Evolutionary conservation across 139 green algal genomes (phyloP).

Genomic region (Gonium pectorale): DNA sequence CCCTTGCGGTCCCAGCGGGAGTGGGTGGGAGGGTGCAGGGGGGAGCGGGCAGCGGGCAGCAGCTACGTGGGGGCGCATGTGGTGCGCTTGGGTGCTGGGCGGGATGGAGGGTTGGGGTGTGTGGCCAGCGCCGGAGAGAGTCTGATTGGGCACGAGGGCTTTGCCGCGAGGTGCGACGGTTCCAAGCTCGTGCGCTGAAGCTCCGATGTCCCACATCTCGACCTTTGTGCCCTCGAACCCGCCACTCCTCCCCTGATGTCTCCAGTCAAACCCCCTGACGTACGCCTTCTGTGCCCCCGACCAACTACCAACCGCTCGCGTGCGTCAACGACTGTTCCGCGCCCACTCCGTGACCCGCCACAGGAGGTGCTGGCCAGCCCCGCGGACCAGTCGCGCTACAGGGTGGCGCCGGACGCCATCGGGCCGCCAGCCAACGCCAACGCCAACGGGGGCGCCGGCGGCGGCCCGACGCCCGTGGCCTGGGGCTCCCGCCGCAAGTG

Average conservation of each 20-base stretch:
- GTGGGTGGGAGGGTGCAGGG: not conserved
- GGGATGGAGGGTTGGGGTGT: too few species aligned
- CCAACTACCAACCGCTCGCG: not conserved
- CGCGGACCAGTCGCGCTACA: not conserved
- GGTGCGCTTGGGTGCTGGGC: too few species aligned
- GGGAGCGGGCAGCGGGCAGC: not conserved
- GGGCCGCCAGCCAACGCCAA: too few species aligned
- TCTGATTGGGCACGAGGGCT: too few species aligned
- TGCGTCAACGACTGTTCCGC: not conserved
- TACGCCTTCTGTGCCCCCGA: not conserved
- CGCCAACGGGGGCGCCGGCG: too few species aligned
- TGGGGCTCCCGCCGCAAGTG: not conserved
- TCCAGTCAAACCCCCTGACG: not conserved
- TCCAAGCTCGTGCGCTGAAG: too few species aligned
- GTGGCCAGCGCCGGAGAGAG: too few species aligned
- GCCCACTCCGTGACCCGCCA: not conserved
- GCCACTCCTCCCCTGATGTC: not conserved
- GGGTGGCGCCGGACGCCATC: not conserved
- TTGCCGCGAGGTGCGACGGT: too few species aligned
- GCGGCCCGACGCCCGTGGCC: not conserved
- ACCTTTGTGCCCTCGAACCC: not conserved
- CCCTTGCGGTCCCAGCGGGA: not conserved
- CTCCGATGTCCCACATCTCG: not conserved
- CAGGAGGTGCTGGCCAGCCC: conserved; percentile 35
- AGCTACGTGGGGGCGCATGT: not conserved